phyloP scores from a whole-genome alignment of 352 stramenopile species.

The Saprolegnia diclina region DNA sequence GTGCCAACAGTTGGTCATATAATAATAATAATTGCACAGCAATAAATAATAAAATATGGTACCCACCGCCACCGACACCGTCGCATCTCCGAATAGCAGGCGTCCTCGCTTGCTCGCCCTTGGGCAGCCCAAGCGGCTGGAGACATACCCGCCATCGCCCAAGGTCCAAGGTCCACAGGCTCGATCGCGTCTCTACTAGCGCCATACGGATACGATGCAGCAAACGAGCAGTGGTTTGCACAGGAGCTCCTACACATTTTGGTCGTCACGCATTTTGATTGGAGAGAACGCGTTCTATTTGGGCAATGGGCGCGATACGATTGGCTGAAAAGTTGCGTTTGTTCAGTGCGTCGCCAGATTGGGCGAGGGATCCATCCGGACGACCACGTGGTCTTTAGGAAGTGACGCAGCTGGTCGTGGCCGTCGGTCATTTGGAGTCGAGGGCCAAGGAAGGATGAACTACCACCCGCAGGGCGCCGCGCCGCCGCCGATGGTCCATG shows the following conservation, averaged over 20 bases:
- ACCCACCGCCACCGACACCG: too few relatives aligned
- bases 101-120: too few relatives aligned
- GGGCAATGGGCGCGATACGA: neutral
- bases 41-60: too few relatives aligned
- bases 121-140: too few relatives aligned
- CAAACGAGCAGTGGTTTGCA: too few relatives aligned
- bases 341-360: neutral
- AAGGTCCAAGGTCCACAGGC: too few relatives aligned
- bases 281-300: neutral
- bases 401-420: neutral
- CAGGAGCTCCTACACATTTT: neutral
- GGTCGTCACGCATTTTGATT: neutral
- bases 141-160: too few relatives aligned
- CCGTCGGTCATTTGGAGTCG: neutral
- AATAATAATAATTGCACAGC: too few relatives aligned
- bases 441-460: constrained; percentile 19
- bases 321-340: neutral
- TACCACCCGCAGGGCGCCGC: too few relatives aligned
- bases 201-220: too few relatives aligned
- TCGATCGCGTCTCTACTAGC: too few relatives aligned
- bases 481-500: neutral
- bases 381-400: neutral
- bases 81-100: too few relatives aligned
- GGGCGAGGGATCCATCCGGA: neutral
- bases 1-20: neutral